Percentiles rank a stretch among this genome's conserved stretches.
phyloP scores from a whole-genome alignment of 129 eudicot species.

The Helichrysum umbraculigerum region DNA sequence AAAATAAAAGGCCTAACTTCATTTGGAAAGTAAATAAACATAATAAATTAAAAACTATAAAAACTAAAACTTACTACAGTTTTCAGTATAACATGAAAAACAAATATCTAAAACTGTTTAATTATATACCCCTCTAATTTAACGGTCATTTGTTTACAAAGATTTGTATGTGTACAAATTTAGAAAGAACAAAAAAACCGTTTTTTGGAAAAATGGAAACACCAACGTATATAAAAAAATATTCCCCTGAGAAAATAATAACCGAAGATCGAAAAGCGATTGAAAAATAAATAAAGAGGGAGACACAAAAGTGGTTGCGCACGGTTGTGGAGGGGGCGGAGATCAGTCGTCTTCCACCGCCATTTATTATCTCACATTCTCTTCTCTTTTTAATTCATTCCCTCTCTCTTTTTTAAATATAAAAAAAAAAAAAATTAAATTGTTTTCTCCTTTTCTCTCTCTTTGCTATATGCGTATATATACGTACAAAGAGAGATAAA shows the following conservation, averaged over 20 bases:
- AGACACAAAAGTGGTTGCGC: constrained; percentile 21
- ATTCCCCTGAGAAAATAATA: constrained; percentile 4
- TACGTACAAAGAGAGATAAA: constrained; percentile 10
- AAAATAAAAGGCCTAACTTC: too few relatives aligned
- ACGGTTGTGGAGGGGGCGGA: constrained; percentile 43
- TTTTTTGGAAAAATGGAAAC: not conserved
- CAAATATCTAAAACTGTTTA: too few relatives aligned
- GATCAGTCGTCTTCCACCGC: constrained; percentile 54
- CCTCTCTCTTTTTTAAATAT: constrained; percentile 7
- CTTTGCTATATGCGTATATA: too few relatives aligned
- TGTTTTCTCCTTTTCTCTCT: constrained; percentile 9
- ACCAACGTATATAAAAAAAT: constrained; percentile 11
- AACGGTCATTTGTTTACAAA: constrained; percentile 1
- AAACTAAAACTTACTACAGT: too few relatives aligned
- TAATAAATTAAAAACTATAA: too few relatives aligned
- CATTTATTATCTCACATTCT: not conserved
- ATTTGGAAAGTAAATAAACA: too few relatives aligned
- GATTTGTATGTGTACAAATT: constrained; percentile 8
- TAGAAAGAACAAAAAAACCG: constrained; percentile 2
- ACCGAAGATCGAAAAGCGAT: not conserved
- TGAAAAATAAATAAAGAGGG: not conserved
- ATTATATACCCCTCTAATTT: not conserved
- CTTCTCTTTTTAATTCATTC: constrained; percentile 31
- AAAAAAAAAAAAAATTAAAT: not conserved
- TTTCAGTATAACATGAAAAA: too few relatives aligned